phyloP scores from a whole-genome alignment of 108 stramenopile species.

The Skeletonema grethae region DNA sequence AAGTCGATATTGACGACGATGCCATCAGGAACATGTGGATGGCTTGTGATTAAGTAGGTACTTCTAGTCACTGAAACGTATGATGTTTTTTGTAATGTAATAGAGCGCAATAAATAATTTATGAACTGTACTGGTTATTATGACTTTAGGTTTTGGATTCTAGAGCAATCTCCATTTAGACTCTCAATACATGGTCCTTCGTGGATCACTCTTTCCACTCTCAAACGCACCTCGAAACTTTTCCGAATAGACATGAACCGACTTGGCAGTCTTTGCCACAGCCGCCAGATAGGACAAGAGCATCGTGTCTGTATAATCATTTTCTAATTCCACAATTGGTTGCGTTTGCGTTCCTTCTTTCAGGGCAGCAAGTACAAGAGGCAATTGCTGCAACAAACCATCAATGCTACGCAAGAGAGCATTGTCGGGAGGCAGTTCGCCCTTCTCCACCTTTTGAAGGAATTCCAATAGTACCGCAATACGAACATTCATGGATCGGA shows the following conservation, averaged over 20 bases:
- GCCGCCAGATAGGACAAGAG: constrained; percentile 62
- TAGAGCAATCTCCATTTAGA: too few species aligned
- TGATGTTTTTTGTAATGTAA: too few species aligned
- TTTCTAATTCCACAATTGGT: constrained; percentile 33
- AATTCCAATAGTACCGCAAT: constrained; percentile 57
- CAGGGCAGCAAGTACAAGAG: constrained; percentile 37
- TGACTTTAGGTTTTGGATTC: not conserved
- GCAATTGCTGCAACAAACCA: constrained; percentile 44
- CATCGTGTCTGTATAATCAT: constrained; percentile 52
- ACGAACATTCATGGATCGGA: constrained; percentile 63
- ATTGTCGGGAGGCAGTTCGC: constrained; percentile 29
- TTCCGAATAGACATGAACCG: constrained; percentile 68
- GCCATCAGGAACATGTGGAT: not conserved
- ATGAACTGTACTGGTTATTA: not conserved
- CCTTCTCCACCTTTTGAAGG: constrained; percentile 42
- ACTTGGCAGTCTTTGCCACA: constrained; percentile 60
- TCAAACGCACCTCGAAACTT: constrained; percentile 61
- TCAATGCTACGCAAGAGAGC: constrained; percentile 46
- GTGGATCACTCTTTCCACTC: constrained; percentile 15
- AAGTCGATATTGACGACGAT: not conserved
- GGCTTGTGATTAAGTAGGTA: not conserved
- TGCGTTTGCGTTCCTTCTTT: constrained; percentile 12
- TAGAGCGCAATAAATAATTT: not conserved
- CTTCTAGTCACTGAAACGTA: not conserved
- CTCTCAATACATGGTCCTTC: constrained; percentile 14